Evolutionary conservation across 2,329 filamentous ascomycete species (phyloP), one percentile per base, ranked within the genome.

Genomic region (Neopestalotiopsis sp.): DNA sequence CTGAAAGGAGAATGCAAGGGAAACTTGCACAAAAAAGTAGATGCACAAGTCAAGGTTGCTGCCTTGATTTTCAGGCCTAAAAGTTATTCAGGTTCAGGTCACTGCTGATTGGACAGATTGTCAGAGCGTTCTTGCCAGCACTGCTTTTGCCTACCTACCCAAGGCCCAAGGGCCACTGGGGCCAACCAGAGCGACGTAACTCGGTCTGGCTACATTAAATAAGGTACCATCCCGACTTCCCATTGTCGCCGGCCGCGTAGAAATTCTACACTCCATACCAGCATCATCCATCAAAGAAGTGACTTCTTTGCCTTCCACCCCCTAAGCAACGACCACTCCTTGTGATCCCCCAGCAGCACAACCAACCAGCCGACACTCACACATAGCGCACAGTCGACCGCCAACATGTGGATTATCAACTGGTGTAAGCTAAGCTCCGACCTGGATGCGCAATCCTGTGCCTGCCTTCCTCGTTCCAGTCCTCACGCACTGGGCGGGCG

Each of bases 381-480:
- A 58, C 42, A 57, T 58, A 68, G 17, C 24, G 66, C 67, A 56
- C 68, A 66, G 60, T 61, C 66, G 49, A 67, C 58, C 64, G 73
- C 74, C 83, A 86, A 78, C 73, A 97, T 97, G 94, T 97, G 94
- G 94, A 92, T 97, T 82, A 84, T 97, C 81, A 94, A 95, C 89
- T 97, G 94, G 94, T 97, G 94, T 97, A 94, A 52, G 45, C 20
- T 52, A 17, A 80, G 90, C 86, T 71, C 67, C 68, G 30, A 32
- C 5, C 61, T 13, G n/a, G 61, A 64, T 49, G 61, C 61, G 32
- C 30, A 66, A 60, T 67, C 61, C 67, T 67, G 30, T 38, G 17
- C 61, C 28, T 49, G 61, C 4, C 45, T 17, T 30, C 34, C 14
- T 12, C 14, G 14, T 61, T 40, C 57, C 24, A 30, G 24, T 24